Evolutionary conservation across 495 filamentous ascomycete genomes (phyloP).

Genomic region (Chaetomium tenue): DNA sequence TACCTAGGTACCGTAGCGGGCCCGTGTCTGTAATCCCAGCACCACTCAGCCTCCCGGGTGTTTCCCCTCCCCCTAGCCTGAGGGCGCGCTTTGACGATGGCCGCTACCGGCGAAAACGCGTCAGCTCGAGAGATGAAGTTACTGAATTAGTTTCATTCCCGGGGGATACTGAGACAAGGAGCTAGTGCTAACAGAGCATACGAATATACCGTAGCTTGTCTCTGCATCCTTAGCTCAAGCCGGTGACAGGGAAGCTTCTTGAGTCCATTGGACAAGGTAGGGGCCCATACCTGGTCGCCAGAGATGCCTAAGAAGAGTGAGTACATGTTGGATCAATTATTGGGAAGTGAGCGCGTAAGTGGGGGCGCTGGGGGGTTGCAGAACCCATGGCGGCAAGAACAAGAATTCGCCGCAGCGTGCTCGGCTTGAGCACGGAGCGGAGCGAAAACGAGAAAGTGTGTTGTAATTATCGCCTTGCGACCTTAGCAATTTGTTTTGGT

Average conservation of each 20-base stretch:
- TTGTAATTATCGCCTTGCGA: background rate
- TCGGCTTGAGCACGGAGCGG: background rate
- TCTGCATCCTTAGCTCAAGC: too few species aligned
- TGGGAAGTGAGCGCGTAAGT: background rate
- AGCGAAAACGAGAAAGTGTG: background rate
- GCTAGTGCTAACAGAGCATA: background rate
- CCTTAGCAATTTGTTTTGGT: background rate
- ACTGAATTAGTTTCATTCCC: background rate
- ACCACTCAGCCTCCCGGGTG: background rate
- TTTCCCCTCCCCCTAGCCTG: background rate
- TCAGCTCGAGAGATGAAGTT: background rate
- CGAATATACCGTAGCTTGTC: background rate
- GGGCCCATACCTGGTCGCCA: background rate
- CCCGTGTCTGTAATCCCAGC: background rate
- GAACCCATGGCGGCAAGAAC: background rate
- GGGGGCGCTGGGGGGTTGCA: background rate
- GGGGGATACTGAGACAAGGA: background rate
- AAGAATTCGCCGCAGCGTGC: background rate
- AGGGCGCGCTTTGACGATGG: background rate
- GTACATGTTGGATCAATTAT: background rate
- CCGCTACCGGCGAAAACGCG: background rate
- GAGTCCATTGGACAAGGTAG: background rate
- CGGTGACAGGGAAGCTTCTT: too few species aligned
- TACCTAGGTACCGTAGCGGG: background rate
- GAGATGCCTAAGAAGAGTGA: background rate